Conservation (phyloP, 176 grass and related monocot genomes). For the Juncus inflexus region DNA sequence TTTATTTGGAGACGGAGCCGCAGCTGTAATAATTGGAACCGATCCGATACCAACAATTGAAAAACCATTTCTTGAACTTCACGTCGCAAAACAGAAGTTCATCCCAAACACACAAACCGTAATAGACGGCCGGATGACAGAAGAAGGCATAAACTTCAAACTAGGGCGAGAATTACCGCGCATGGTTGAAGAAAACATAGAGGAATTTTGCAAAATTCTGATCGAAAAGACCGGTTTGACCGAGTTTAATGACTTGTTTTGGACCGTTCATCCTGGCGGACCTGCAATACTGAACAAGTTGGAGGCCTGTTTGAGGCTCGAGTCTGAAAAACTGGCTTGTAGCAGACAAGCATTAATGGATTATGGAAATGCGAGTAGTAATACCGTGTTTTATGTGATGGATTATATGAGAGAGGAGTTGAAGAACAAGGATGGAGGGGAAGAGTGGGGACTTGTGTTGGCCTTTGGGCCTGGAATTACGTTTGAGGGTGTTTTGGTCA, state of each 20-base stretch:
- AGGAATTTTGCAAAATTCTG: conserved; percentile 67
- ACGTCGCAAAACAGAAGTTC: conserved; percentile 67
- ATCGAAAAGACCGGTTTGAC: conserved; percentile 47
- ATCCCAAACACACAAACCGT: conserved; percentile 66
- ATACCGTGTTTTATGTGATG: conserved; percentile 84
- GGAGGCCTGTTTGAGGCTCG: conserved; percentile 49
- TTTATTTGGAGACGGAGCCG: conserved; percentile 79
- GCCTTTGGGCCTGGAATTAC: conserved; percentile 91
- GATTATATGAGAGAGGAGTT: conserved; percentile 76
- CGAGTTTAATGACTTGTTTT: conserved; percentile 74
- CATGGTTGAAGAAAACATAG: conserved; percentile 61
- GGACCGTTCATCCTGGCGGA: conserved; percentile 76
- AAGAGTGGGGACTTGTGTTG: conserved; percentile 72
- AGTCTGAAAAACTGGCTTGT: conserved; percentile 62
- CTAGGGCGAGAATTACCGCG: conserved; percentile 67
- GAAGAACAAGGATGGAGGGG: conserved; percentile 43
- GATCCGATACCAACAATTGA: conserved; percentile 51
- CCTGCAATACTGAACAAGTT: conserved; percentile 76
- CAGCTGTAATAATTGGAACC: conserved; percentile 62
- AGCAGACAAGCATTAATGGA: conserved; percentile 67
- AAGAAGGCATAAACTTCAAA: conserved; percentile 86
- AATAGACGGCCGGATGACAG: conserved; percentile 61
- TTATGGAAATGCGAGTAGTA: conserved; percentile 82
- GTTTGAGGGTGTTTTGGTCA: conserved; percentile 75
- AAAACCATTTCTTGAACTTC: conserved; percentile 64